Evolutionary conservation across 176 grass and related monocot species (phyloP).

Genomic region (Panicum miliaceum): DNA sequence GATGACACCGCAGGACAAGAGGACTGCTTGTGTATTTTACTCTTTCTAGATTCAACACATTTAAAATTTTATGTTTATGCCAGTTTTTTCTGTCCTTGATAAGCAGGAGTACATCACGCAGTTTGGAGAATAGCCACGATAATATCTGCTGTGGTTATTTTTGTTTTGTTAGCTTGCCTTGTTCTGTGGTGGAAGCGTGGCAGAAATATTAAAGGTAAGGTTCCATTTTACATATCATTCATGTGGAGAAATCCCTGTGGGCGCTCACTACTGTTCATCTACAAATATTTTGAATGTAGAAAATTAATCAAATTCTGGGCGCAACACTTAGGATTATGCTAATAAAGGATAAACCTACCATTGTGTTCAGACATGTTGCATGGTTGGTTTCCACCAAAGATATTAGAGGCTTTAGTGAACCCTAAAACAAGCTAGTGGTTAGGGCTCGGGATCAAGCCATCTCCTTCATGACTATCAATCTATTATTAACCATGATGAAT

Average conservation of each 20-base stretch:
- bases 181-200: conserved; percentile 73
- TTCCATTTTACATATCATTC: conserved; percentile 7
- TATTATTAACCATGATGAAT: conserved; percentile 7
- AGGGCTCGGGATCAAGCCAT: background rate
- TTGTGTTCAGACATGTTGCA: background rate
- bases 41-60: conserved; percentile 34
- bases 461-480: background rate
- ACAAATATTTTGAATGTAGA: background rate
- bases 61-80: conserved; percentile 37
- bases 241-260: background rate
- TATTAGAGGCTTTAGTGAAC: background rate
- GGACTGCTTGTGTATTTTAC: background rate
- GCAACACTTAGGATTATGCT: background rate
- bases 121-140: conserved; percentile 51
- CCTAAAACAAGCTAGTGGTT: conserved; percentile 9
- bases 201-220: conserved; percentile 63
- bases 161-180: conserved; percentile 56
- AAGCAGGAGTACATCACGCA: conserved; percentile 41
- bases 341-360: background rate
- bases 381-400: conserved; percentile 1
- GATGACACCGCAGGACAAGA: background rate
- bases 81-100: conserved; percentile 34
- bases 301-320: background rate
- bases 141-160: conserved; percentile 43
- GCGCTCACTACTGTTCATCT: background rate